A percentile compares a stretch with the other conserved stretches of the same genome.
Evolutionary conservation across 2,329 filamentous ascomycete genomes (phyloP).

Genomic region (Alternaria panax): DNA sequence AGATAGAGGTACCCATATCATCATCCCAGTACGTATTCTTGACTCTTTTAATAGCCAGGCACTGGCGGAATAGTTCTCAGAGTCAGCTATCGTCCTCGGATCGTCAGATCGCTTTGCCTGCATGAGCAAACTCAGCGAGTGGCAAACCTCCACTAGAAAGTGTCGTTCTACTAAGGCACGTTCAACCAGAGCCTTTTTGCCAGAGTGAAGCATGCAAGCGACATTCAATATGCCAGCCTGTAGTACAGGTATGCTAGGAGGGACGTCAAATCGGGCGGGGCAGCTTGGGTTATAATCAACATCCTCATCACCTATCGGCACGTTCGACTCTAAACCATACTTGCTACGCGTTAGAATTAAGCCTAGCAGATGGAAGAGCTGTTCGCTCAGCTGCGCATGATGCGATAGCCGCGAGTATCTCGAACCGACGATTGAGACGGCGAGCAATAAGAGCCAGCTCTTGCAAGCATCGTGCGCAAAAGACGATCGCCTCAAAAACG

Average conservation of each 20-base stretch:
- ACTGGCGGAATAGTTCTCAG: background rate
- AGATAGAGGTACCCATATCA: slow-evolving; percentile 12
- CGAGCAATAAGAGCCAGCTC: slow-evolving; percentile 33
- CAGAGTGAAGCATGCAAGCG: slow-evolving; percentile 18
- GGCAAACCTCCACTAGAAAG: slow-evolving; percentile 13
- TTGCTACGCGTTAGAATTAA: background rate
- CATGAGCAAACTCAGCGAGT: slow-evolving; percentile 7
- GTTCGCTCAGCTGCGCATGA: background rate
- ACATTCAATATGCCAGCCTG: slow-evolving; percentile 21
- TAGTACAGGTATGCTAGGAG: slow-evolving; percentile 3
- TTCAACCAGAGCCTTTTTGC: slow-evolving; percentile 9
- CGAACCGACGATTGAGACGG: slow-evolving; percentile 38
- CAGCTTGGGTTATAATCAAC: background rate
- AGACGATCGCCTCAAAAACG: slow-evolving; percentile 36
- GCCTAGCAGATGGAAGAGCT: slow-evolving; percentile 6
- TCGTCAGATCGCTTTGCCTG: background rate
- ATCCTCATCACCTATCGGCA: background rate
- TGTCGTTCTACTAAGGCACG: slow-evolving; percentile 4
- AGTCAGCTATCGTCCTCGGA: background rate
- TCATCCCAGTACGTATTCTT: slow-evolving; percentile 12
- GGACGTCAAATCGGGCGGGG: background rate
- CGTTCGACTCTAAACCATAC: background rate
- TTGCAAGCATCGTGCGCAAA: slow-evolving; percentile 14
- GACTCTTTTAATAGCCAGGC: slow-evolving; percentile 7
- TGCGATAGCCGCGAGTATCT: slow-evolving; percentile 24